Conservation (phyloP, 768 basidiomycete genomes). For the Kondoa malvinella region DNA sequence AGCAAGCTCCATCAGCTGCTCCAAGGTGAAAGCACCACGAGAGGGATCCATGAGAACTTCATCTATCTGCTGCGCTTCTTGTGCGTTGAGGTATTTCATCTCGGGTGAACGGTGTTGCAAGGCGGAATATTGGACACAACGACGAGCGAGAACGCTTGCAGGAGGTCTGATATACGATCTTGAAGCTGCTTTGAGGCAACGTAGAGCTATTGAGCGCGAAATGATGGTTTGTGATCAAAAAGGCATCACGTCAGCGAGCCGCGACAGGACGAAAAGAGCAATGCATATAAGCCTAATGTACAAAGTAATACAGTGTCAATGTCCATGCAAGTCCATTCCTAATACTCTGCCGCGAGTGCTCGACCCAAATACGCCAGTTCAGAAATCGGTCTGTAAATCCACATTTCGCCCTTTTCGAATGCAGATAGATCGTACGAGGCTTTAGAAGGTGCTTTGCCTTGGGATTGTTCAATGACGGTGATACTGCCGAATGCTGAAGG, state of each 20-base stretch:
- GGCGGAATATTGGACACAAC: neutral
- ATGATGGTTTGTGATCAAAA: neutral
- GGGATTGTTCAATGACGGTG: constrained; percentile 44
- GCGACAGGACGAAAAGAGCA: neutral
- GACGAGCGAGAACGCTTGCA: neutral
- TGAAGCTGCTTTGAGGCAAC: too few relatives aligned
- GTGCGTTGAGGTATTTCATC: constrained; percentile 8
- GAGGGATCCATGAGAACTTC: constrained; percentile 72
- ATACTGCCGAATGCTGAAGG: constrained; percentile 37
- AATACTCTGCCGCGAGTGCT: constrained; percentile 16
- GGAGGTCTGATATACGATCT: too few relatives aligned
- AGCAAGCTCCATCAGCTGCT: constrained; percentile 92
- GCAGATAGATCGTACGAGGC: constrained; percentile 37
- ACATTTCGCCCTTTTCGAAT: constrained; percentile 41
- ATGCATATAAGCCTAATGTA: neutral
- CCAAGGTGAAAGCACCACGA: constrained; percentile 77
- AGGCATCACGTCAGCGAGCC: neutral
- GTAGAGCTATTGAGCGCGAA: neutral
- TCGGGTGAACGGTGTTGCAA: neutral
- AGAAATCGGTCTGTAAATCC: constrained; percentile 42
- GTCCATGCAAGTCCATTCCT: constrained; percentile 10
- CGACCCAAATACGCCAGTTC: constrained; percentile 18
- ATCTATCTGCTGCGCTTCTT: constrained; percentile 49
- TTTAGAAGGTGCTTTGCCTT: constrained; percentile 35
- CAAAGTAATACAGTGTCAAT: neutral